Conservation (phyloP, 2,329 filamentous ascomycete genomes). For the Karstenula rhodostoma region DNA sequence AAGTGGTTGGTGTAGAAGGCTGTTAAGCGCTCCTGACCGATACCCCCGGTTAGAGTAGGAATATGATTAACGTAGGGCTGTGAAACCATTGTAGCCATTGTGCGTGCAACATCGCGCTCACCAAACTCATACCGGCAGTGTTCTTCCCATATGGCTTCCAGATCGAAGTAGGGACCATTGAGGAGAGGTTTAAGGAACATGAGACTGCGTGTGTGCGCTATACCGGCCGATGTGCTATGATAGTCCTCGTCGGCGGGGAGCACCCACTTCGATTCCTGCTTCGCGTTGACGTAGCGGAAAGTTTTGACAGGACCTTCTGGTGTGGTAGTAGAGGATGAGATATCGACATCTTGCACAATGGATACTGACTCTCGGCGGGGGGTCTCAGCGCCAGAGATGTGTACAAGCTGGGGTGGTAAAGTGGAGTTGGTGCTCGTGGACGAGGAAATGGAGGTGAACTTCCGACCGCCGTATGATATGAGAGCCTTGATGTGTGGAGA, state of each 20-base stretch:
- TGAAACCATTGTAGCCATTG: conserved; percentile 83
- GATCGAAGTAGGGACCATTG: conserved; percentile 73
- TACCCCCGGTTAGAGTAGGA: conserved; percentile 73
- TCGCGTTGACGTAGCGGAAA: conserved; percentile 36
- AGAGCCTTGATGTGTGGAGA: conserved; percentile 40
- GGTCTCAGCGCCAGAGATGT: conserved; percentile 32
- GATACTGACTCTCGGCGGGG: conserved; percentile 34
- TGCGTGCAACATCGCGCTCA: conserved; percentile 72
- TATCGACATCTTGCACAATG: conserved; percentile 23
- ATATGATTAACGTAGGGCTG: conserved; percentile 83
- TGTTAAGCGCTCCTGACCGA: conserved; percentile 69
- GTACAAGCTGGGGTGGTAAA: conserved; percentile 41
- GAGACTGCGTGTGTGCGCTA: conserved; percentile 72
- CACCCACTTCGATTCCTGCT: conserved; percentile 35
- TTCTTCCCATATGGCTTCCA: conserved; percentile 82
- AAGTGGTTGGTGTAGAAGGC: conserved; percentile 78
- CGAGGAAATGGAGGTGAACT: conserved; percentile 34
- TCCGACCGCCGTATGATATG: conserved; percentile 41
- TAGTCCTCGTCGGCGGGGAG: conserved; percentile 41
- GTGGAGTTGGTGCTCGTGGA: conserved; percentile 15
- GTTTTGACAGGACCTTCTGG: conserved; percentile 30
- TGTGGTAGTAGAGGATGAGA: conserved; percentile 6
- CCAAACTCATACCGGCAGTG: conserved; percentile 77
- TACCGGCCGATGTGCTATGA: conserved; percentile 62
- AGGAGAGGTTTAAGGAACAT: conserved; percentile 70